Evolutionary conservation across 2,329 filamentous ascomycete genomes (phyloP), one percentile per base, ranked within the genome.

Genomic region (Ophiostoma piceae): DNA sequence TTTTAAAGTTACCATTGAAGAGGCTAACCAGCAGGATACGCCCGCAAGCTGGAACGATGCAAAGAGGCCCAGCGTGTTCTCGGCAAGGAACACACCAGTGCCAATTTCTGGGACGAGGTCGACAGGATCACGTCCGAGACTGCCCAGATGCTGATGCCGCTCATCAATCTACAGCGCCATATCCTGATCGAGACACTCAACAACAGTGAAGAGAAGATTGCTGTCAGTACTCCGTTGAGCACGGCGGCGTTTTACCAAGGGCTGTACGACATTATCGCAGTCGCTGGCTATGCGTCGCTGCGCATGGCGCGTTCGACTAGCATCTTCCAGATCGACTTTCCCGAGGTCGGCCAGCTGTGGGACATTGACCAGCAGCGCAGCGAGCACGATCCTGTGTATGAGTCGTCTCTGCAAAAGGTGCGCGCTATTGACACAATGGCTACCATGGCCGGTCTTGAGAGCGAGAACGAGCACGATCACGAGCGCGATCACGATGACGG

Each of bases 61-160:
- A 71, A 75, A 11, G 74, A 74, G 3, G 77, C 78, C 37, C 75
- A 76, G 66, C 69, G 74, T 16, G 70, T 75, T 2, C 67, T 81
- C 4, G 70, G 69, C 9, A 65, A 65, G 1, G 26, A 73, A 2
- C 71, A 75, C 0, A 35, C 80, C 19, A 76, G 80, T 0, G 69
- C 67, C 0, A 39, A 74, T 2, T 82, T 82, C 75, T 83, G 79
- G 79, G 64, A 72, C 1, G 68, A 69, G 11, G 79, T 82, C 11
- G 80, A 81, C 67, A 72, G 74, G 16, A 72, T 80, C 32, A 73
- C 80, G 1, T 74, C 76, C 1, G 75, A 77, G 70, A 74, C 78
- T 2, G 73, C 76, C 4, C 70, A 74, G 12, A 72, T 82, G 47
- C 76, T 82, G 51, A 73, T 80, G 32, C 80, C 81, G 1, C 43